Conservation (phyloP, 768 basidiomycete species). For the Amanita fuliginea region DNA sequence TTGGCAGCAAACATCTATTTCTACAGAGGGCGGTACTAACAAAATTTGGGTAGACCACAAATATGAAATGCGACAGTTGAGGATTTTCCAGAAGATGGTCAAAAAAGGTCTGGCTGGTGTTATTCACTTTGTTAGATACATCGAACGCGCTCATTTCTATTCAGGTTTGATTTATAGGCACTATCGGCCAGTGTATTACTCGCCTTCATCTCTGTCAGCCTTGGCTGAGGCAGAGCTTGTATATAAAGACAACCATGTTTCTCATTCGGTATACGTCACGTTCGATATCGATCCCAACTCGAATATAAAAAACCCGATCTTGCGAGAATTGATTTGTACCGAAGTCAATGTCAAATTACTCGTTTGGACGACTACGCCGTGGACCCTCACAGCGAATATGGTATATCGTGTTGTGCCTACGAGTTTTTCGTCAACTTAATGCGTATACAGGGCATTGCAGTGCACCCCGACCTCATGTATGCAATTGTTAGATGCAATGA, state of each 20-base stretch:
- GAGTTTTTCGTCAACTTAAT: slow-evolving; percentile 1
- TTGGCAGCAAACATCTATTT: slow-evolving; percentile 15
- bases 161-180: slow-evolving; percentile 75
- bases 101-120: slow-evolving; percentile 43
- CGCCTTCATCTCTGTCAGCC: slow-evolving; percentile 89
- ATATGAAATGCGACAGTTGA: slow-evolving; percentile 84
- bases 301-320: slow-evolving; percentile 10
- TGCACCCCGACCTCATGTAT: slow-evolving; percentile 67
- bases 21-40: background rate
- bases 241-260: slow-evolving; percentile 83
- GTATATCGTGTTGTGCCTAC: slow-evolving; percentile 28
- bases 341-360: slow-evolving; percentile 38
- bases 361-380: slow-evolving; percentile 97
- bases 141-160: background rate
- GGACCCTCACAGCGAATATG: slow-evolving; percentile 96
- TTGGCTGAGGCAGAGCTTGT: slow-evolving; percentile 90
- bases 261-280: slow-evolving; percentile 77
- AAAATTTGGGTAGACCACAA: slow-evolving; percentile 46
- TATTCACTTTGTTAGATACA: too few species aligned
- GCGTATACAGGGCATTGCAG: slow-evolving; percentile 68
- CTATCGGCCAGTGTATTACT: slow-evolving; percentile 88
- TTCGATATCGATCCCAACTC: slow-evolving; percentile 46
- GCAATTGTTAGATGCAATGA: slow-evolving; percentile 26
- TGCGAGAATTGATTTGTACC: slow-evolving; percentile 22
- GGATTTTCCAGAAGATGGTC: slow-evolving; percentile 82